Conservation (phyloP, 352 stramenopile species). For the Phytophthora pluvialis region DNA sequence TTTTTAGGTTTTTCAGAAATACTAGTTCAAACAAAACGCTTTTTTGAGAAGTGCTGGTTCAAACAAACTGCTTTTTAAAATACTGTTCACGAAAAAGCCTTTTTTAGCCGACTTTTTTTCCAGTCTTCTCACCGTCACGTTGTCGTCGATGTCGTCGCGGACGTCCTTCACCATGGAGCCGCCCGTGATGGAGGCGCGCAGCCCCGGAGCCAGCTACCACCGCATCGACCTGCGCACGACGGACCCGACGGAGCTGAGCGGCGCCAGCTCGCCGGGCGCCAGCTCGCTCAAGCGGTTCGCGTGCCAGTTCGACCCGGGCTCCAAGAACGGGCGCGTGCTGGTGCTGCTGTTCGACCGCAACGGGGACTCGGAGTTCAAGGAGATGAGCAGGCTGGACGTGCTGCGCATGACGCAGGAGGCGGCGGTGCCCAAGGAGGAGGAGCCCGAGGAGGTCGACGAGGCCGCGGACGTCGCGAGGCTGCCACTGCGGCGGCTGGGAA, state of each 20-base stretch:
- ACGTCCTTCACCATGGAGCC: conserved; percentile 16
- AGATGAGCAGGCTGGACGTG: conserved; percentile 64
- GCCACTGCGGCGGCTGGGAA: conserved; percentile 31
- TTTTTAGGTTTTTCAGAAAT: too few species aligned
- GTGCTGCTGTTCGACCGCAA: conserved; percentile 63
- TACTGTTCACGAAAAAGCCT: too few species aligned
- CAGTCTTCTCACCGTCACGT: too few species aligned
- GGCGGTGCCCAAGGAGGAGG: conserved; percentile 32
- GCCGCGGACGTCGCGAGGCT: conserved; percentile 5
- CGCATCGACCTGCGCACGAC: conserved; percentile 44
- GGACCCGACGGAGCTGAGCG: conserved; percentile 33
- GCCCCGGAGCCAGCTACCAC: conserved; percentile 40
- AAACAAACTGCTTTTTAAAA: too few species aligned
- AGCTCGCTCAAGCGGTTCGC: conserved; percentile 45
- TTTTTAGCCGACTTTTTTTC: too few species aligned
- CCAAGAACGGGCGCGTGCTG: conserved; percentile 43
- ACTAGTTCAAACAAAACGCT: too few species aligned
- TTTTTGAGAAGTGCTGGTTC: too few species aligned
- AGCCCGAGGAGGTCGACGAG: conserved; percentile 24
- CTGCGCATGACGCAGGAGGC: conserved; percentile 65
- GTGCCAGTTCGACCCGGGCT: conserved; percentile 52
- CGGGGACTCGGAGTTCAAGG: conserved; percentile 55
- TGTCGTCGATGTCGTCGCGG: conserved; percentile 10
- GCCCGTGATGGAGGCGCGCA: background rate
- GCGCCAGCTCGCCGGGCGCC: conserved; percentile 27